Evolutionary conservation across 2,329 filamentous ascomycete species (phyloP), one percentile per base, ranked within the genome.

Genomic region (Diplodia seriata): DNA sequence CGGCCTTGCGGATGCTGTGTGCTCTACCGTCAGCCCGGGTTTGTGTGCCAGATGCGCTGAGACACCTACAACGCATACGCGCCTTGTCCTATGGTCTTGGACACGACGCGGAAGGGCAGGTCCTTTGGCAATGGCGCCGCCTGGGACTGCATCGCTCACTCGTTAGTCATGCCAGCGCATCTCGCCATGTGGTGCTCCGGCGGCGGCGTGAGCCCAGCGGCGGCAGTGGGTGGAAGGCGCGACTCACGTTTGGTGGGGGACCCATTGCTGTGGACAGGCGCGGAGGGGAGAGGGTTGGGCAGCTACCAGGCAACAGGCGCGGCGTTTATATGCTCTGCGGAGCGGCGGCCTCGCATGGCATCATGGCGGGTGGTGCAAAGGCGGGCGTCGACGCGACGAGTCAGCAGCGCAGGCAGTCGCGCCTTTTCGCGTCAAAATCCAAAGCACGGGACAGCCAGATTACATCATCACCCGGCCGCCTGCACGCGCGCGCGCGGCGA

Each of bases 51-150:
- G 43, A 66, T 33, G 43, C 11, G n/a, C 26, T 38, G 50, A 61
- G 40, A 50, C n/a, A 77, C 85, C 80, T 82, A 97, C 94, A 93
- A 98, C 78, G 95, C 95, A 85, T 99, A 99, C 73, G 95, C 95
- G 74, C 95, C 95, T 77, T 93, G 91, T 67, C 95, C 95, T 74
- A 99, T 97, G 15, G 95, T 99, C 79, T 95, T 95, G 69, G 95
- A 98, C 74, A 99, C 87, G 76, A 99, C 90, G 71, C 94, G 89
- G 80, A 99, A 99, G 64, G 95, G 95, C 61, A 99, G 85, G 75
- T 97, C 89, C 70, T 76, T 83, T 29, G 95, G 95, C 62, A 98
- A 84, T 72, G 94, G 93, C 76, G 93, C 93, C 73, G 94, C 83
- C 82, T 99, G 95, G 72, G 93, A 97, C 86, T 97, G 85, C 18